Base-by-base conservation (phyloP, 129 eudicot genomes). In the Smallanthus sonchifolius region DNA sequence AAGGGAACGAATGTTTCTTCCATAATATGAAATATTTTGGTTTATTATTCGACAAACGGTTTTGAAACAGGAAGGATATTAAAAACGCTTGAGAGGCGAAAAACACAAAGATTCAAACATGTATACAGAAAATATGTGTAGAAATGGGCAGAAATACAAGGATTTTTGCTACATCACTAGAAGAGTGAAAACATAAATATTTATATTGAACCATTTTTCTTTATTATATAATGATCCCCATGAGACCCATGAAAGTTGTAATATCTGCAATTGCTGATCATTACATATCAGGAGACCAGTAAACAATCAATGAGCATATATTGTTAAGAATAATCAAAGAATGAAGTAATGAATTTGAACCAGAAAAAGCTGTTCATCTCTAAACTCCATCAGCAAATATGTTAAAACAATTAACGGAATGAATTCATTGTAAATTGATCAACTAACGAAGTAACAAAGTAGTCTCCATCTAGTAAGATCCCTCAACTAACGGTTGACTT, bases 1-100 rank as follows among this genome's bases (percentile, higher is more conserved):
- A 94, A 85, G 7, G 99, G 99, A 70, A 94, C 91, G 62, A 94
- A 94, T 39, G 96, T 90, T 82, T 94, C 99, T 82, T 94, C 99
- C 99, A 94, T 94, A 65, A 75, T 69, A 40, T 63, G 67, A 72
- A 77, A 68, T 78, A 48, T 14, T 76, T 67, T 56, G 52, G 59
- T 75, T 57, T 60, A 59, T 56, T 56, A 10, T 10, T 24, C 15
- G 32, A 55, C 62, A 20, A 16, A 52, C 10, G 32, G 78, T 42
- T 74, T 63, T 6, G 28, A 14, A 35, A 7, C 6, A 16, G 68
- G 32, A 60, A 55, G 43, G 70, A 48, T 38, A 68, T 3, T 69
- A 80, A 77, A 85, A 79, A 79, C 56, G 72, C 88, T 87, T 86
- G 94, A 89, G 96, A 90, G 95, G 96, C 83, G 72, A 76, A 84